These are phyloP conservation scores for Trifolium subterraneum DNA, from an alignment of 306 rosid species.

Conservation along the genomic window DNA sequence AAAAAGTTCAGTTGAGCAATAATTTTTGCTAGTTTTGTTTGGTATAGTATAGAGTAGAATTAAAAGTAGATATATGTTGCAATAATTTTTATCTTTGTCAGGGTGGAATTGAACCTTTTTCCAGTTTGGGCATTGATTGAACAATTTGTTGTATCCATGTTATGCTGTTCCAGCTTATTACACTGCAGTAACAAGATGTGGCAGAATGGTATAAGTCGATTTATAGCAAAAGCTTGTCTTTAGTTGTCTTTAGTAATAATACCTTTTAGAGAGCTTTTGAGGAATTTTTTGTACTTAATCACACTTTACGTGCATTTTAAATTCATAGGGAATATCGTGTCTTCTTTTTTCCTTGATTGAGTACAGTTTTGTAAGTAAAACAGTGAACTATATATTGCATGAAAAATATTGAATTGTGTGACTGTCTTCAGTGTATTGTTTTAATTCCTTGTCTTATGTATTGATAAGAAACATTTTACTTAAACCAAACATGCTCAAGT, in stretches of 20 bases:
- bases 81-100: slow-evolving; percentile 42
- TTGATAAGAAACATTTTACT: not conserved
- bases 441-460: not conserved
- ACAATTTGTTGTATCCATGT: slow-evolving; percentile 52
- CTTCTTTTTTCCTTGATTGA: not conserved
- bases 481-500: slow-evolving; percentile 6
- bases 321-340: slow-evolving; percentile 17
- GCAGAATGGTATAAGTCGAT: slow-evolving; percentile 34
- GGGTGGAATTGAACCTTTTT: slow-evolving; percentile 66
- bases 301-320: slow-evolving; percentile 26
- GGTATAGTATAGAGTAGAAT: slow-evolving; percentile 18
- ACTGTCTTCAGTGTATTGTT: slow-evolving; percentile 3
- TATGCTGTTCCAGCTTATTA: slow-evolving; percentile 47
- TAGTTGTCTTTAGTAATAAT: slow-evolving; percentile 7
- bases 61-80: slow-evolving; percentile 46
- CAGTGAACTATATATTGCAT: too few species aligned
- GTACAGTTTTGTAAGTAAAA: slow-evolving; percentile 20
- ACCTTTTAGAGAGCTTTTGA: slow-evolving; percentile 28
- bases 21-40: not conserved
- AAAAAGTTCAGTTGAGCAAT: not conserved
- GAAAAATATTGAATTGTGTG: slow-evolving; percentile 18
- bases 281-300: slow-evolving; percentile 22
- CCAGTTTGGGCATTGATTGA: slow-evolving; percentile 70
- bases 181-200: slow-evolving; percentile 39
- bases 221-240: slow-evolving; percentile 27